Percentiles rank a stretch among this genome's conserved stretches.
These are phyloP conservation scores for Globisporangium parvum DNA, from an alignment of 352 stramenopile species.

Conservation along the genomic window DNA sequence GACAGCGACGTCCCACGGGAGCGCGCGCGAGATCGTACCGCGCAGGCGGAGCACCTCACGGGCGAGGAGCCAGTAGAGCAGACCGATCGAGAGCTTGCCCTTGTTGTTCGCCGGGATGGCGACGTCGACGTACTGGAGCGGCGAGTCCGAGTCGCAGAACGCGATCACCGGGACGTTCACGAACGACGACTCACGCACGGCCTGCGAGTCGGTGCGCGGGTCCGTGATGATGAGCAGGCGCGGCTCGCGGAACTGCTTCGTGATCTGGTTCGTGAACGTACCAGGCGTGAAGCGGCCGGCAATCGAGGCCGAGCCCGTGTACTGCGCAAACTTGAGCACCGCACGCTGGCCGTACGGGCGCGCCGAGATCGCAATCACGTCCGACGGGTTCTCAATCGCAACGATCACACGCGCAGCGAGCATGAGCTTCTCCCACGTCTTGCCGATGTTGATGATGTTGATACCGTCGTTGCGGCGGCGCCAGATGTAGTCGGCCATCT, in stretches of 20 bases:
- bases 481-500: constrained; percentile 99
- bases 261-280: constrained; percentile 99
- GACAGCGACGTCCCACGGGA: constrained; percentile 98
- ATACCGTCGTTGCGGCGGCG: constrained; percentile 97
- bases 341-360: constrained; percentile 99
- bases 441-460: constrained; percentile 99
- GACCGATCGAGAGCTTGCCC: constrained; percentile 99
- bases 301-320: constrained; percentile 97
- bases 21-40: constrained; percentile 92
- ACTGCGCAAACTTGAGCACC: constrained; percentile 99
- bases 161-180: constrained; percentile 99
- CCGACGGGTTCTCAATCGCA: constrained; percentile 99
- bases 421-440: constrained; percentile 99
- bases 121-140: constrained; percentile 98
- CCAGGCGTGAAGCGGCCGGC: constrained; percentile 99
- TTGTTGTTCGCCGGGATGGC: constrained; percentile 99
- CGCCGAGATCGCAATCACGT: constrained; percentile 99
- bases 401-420: constrained; percentile 99
- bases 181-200: constrained; percentile 98
- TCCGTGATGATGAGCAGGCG: constrained; percentile 99
- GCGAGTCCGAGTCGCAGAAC: constrained; percentile 99
- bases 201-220: constrained; percentile 96
- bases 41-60: constrained; percentile 98
- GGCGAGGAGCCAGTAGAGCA: constrained; percentile 99
- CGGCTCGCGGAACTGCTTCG: constrained; percentile 99